These are phyloP conservation scores for Trypanosoma boissoni DNA, from an alignment of 208 protist species.

Conservation along the genomic window DNA sequence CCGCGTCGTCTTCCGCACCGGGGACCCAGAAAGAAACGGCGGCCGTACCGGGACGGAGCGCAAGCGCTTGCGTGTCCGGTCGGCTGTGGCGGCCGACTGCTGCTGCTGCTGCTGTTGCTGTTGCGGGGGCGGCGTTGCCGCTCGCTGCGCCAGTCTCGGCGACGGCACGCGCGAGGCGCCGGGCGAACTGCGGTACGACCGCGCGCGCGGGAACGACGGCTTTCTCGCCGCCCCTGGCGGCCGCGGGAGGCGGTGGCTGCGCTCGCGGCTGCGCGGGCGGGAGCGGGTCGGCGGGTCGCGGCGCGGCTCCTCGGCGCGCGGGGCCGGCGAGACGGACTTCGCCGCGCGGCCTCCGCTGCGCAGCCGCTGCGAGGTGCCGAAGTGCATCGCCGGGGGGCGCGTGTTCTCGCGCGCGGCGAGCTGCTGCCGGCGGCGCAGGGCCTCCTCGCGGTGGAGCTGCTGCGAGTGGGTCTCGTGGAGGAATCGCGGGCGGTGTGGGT, in stretches of 20 bases:
- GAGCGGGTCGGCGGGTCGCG: constrained; percentile 2
- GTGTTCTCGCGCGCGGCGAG: constrained; percentile 42
- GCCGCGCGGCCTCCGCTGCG: not conserved
- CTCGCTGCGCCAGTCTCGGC: too few relatives aligned
- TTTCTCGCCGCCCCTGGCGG: not conserved
- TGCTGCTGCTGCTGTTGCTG: not conserved
- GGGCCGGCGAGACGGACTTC: constrained; percentile 13
- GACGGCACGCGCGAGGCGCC: not conserved
- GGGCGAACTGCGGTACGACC: constrained; percentile 13
- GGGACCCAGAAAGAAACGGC: too few relatives aligned
- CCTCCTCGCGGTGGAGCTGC: constrained; percentile 58
- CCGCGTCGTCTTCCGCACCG: too few relatives aligned
- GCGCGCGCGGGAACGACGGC: constrained; percentile 3
- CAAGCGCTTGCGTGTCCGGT: too few relatives aligned
- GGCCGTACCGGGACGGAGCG: too few relatives aligned
- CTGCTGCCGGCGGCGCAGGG: constrained; percentile 52
- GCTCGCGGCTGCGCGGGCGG: constrained; percentile 14
- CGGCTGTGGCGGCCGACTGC: too few relatives aligned
- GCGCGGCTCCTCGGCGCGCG: not conserved
- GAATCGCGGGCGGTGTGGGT: constrained; percentile 29
- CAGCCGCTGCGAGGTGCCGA: constrained; percentile 33
- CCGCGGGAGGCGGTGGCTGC: constrained; percentile 5
- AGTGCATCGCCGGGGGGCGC: constrained; percentile 59
- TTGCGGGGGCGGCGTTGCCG: not conserved
- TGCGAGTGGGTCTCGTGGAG: constrained; percentile 71